Percentiles rank a stretch among this genome's conserved stretches.
These are phyloP conservation scores for Penicillium oxalicum DNA, from an alignment of 2,329 filamentous ascomycete species.

Conservation along the genomic window DNA sequence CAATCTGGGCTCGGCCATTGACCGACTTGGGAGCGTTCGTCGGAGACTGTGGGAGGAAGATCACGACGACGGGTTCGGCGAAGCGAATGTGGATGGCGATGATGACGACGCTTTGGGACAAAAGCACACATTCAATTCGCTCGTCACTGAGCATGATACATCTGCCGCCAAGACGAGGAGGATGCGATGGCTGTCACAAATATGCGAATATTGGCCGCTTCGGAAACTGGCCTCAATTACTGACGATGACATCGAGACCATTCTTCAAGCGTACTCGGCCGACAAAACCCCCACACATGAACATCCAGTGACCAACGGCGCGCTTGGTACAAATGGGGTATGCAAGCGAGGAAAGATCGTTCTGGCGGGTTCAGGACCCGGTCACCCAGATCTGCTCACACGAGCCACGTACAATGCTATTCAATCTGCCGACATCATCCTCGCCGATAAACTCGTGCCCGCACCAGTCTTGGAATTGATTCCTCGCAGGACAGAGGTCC, in stretches of 20 bases:
- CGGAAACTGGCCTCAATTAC: slow-evolving; percentile 71
- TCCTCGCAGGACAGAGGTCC: slow-evolving; percentile 78
- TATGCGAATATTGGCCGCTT: slow-evolving; percentile 98
- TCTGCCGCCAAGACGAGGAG: slow-evolving; percentile 71
- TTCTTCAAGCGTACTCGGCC: slow-evolving; percentile 65
- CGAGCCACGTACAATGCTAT: slow-evolving; percentile 49
- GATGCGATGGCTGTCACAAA: slow-evolving; percentile 88
- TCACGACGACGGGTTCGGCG: slow-evolving; percentile 45
- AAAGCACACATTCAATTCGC: slow-evolving; percentile 72
- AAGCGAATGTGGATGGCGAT: slow-evolving; percentile 41
- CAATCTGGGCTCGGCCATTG: slow-evolving; percentile 70
- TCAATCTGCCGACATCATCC: slow-evolving; percentile 42
- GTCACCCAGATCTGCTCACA: slow-evolving; percentile 86
- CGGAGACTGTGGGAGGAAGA: slow-evolving; percentile 70
- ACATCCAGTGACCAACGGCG: neutral
- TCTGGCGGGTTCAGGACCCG: slow-evolving; percentile 85
- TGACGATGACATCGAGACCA: slow-evolving; percentile 68
- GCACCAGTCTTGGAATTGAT: slow-evolving; percentile 80
- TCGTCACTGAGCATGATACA: slow-evolving; percentile 67
- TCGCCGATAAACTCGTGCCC: slow-evolving; percentile 56
- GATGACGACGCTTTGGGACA: slow-evolving; percentile 53
- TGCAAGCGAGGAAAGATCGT: slow-evolving; percentile 63
- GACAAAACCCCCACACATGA: slow-evolving; percentile 20
- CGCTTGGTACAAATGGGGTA: slow-evolving; percentile 7
- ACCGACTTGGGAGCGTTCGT: slow-evolving; percentile 67